These are phyloP conservation scores for Candida gigantensis DNA, from an alignment of 1,139 yeast species.

Conservation along the genomic window DNA sequence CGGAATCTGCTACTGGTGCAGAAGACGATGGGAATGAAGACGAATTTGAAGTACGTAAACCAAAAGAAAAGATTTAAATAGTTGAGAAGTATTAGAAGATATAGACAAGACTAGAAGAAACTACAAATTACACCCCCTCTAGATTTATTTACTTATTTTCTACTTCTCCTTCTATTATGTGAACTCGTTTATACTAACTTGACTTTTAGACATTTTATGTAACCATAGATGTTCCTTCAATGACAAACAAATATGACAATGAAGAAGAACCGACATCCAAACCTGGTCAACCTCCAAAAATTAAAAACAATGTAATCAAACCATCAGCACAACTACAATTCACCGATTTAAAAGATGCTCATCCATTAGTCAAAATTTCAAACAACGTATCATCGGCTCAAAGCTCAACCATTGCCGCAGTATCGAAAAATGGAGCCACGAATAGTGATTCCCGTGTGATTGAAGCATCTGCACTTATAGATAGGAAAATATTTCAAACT, in stretches of 20 bases:
- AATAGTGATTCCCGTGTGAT: conserved; percentile 17
- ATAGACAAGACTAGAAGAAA: no score
- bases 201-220: conserved; percentile 31
- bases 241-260: conserved; percentile 14
- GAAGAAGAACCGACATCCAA: conserved; percentile 9
- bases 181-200: no score
- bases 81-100: neutral
- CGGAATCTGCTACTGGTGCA: conserved; percentile 23
- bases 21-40: conserved; percentile 22
- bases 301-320: conserved; percentile 28
- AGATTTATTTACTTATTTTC: conserved; percentile 8
- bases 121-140: conserved; percentile 2
- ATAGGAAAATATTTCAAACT: conserved; percentile 64
- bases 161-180: no score
- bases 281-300: conserved; percentile 12
- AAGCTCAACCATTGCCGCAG: conserved; percentile 5
- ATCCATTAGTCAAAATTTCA: conserved; percentile 41
- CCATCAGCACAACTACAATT: conserved; percentile 47
- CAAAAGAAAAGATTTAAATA: no score
- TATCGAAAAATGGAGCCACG: conserved; percentile 1
- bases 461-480: conserved; percentile 35
- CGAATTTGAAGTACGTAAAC: conserved; percentile 39
- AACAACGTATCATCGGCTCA: conserved; percentile 22
- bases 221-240: conserved; percentile 43
- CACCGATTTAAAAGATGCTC: conserved; percentile 33